A percentile compares a stretch with the other conserved stretches of the same genome.
Conservation (phyloP, 345 rosid genomes). For the Populus alba region DNA sequence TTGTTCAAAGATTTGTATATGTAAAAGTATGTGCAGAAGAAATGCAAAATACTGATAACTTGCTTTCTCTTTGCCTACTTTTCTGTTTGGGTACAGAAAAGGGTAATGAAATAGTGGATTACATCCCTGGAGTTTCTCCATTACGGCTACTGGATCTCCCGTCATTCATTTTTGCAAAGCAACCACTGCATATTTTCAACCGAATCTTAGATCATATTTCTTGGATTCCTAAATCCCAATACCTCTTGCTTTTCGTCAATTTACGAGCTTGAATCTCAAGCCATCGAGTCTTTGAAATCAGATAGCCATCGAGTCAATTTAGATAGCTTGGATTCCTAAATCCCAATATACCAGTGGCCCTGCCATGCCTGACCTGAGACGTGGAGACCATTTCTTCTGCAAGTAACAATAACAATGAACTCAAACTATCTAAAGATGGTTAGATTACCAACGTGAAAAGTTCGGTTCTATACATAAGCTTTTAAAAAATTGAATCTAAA, state of each 20-base stretch:
- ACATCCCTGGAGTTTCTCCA: slow-evolving; percentile 4
- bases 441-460: slow-evolving; percentile 13
- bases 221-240: slow-evolving; percentile 7
- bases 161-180: background rate
- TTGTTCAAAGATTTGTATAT: background rate
- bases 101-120: slow-evolving; percentile 2
- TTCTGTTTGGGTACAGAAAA: background rate
- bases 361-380: slow-evolving; percentile 2
- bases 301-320: too few relatives aligned
- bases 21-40: too few relatives aligned
- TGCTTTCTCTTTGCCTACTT: background rate
- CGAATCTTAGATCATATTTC: background rate
- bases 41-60: background rate
- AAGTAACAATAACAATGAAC: background rate
- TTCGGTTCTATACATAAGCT: background rate
- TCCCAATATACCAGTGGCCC: slow-evolving; percentile 5
- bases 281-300: background rate
- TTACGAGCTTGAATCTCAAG: slow-evolving; percentile 13
- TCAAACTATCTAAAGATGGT: slow-evolving; percentile 6
- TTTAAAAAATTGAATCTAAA: too few relatives aligned
- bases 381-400: background rate
- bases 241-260: slow-evolving; percentile 7
- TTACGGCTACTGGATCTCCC: background rate
- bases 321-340: too few relatives aligned
- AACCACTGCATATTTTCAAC: background rate